Percentiles rank a stretch among this genome's conserved stretches.
Conservation (phyloP, 768 basidiomycete species). For the Phaeotremella fagi region DNA sequence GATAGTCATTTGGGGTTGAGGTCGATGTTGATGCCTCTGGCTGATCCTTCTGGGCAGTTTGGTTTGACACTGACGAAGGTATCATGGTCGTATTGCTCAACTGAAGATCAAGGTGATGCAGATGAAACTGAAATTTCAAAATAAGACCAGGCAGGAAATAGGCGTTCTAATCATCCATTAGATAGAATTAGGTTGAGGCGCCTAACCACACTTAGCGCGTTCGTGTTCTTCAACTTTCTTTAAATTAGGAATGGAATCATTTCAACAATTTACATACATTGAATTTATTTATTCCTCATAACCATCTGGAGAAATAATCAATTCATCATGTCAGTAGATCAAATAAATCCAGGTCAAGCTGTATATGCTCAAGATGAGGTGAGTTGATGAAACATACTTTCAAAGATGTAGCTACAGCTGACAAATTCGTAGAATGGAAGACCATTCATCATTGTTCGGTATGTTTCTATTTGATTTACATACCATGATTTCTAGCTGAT, state of each 20-base stretch:
- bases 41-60: no score
- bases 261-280: neutral
- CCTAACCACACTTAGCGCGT: no score
- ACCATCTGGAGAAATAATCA: neutral
- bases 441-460: conserved; percentile 88
- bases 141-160: no score
- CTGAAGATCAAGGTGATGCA: no score
- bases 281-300: neutral
- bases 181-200: no score
- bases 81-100: no score
- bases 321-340: conserved; percentile 39
- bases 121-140: no score
- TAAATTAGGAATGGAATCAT: no score
- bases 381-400: conserved; percentile 2
- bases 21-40: neutral
- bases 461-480: neutral
- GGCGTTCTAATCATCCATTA: no score
- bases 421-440: conserved; percentile 66
- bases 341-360: conserved; percentile 49
- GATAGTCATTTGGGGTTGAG: conserved; percentile 5
- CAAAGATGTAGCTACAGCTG: neutral
- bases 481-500: no score
- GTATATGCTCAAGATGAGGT: conserved; percentile 50
- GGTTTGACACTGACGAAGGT: no score
- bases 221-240: conserved; percentile 1